Conservation (phyloP, 345 rosid genomes). For the Pistacia vera region DNA sequence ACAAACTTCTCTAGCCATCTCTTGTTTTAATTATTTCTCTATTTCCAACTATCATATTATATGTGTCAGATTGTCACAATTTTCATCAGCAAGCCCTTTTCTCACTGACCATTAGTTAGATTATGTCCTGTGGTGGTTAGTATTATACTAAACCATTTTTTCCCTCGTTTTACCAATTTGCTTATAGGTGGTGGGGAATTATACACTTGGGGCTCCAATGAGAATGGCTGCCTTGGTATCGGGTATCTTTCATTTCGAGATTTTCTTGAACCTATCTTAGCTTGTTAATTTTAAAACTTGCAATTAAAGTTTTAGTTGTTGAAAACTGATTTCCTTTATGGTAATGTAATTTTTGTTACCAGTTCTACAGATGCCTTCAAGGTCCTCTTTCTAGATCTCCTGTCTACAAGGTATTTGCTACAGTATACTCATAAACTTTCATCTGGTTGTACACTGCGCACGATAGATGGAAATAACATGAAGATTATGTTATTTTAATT, state of each 20-base stretch:
- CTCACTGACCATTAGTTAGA: too few relatives aligned
- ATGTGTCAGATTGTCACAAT: too few relatives aligned
- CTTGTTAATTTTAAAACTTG: conserved; percentile 9
- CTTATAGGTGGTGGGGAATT: conserved; percentile 74
- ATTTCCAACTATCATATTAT: too few relatives aligned
- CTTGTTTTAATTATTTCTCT: too few relatives aligned
- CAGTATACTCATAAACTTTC: conserved; percentile 8
- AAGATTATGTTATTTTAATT: too few relatives aligned
- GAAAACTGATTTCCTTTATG: conserved; percentile 8
- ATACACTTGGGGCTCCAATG: conserved; percentile 89
- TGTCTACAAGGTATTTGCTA: conserved; percentile 52
- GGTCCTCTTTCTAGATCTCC: conserved; percentile 69
- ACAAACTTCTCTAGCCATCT: too few relatives aligned
- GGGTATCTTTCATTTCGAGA: conserved; percentile 47
- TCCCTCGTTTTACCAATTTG: not conserved
- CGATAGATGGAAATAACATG: not conserved
- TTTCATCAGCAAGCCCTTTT: too few relatives aligned
- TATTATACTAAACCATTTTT: not conserved
- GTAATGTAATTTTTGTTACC: conserved; percentile 22
- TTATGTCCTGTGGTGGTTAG: too few relatives aligned
- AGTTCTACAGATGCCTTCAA: conserved; percentile 64
- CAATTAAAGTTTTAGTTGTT: conserved; percentile 9
- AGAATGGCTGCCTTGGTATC: conserved; percentile 93
- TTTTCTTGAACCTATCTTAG: conserved; percentile 16
- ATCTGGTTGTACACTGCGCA: not conserved